Base-by-base conservation (phyloP, 805 yeast genomes). In the Sporopachydermia quercuum region DNA sequence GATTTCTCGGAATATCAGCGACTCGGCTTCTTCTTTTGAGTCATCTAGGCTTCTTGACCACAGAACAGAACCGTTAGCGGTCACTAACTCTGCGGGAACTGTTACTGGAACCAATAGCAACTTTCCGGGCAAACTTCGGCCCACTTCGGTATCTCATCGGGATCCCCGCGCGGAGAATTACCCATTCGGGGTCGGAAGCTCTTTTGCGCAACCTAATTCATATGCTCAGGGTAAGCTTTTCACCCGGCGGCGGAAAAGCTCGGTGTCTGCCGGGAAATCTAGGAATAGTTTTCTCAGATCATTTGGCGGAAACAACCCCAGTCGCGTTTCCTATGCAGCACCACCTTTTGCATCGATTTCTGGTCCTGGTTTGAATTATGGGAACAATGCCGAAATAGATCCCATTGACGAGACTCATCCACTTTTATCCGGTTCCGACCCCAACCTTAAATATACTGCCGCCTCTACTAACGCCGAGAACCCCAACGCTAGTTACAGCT, bases 211-310 rank as follows among this genome's bases (percentile, higher is more conserved):
- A 23, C 30, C 30, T 23, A 8, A 8, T 8, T n/a, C 13, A 8
- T 8, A 8, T 23, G 8, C 30, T n/a, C 13, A 23, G 30, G 30
- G 30, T 23, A 23, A 23, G n/a, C n/a, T 23, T 8, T 23, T 23
- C 30, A 23, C 30, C n/a, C 30, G 30, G 30, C 30, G 30, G 13
- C 30, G 30, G 13, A 23, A 23, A 23, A 23, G 30, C 30, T 23
- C 30, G n/a, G 30, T n/a, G 13, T 8, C 13, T 23, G 30, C 30
- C 30, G n/a, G n/a, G n/a, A n/a, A n/a, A n/a, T n/a, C n/a, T n/a
- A n/a, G n/a, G n/a, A n/a, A n/a, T n/a, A n/a, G n/a, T n/a, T 23
- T n/a, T 23, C n/a, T n/a, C 30, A 23, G 30, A 23, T n/a, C 30
- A 8, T n/a, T n/a, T 8, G 13, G 30, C 30, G 30, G 30, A 8